These are phyloP conservation scores for Begonia fuchsioides DNA, from an alignment of 306 rosid species.

Conservation along the genomic window DNA sequence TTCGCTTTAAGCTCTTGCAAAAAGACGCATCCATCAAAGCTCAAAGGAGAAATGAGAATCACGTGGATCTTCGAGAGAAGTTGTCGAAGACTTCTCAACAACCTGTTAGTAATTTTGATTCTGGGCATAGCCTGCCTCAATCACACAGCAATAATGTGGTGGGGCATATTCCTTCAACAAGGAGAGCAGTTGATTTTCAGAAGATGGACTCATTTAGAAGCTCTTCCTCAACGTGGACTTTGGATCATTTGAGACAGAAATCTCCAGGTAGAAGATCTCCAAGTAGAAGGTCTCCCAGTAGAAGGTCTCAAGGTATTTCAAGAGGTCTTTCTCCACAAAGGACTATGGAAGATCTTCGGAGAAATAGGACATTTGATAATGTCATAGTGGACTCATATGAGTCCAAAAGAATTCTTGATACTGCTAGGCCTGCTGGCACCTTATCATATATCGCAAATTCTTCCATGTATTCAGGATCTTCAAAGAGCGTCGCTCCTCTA, in stretches of 20 bases:
- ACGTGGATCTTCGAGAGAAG: constrained; percentile 74
- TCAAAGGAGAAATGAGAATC: constrained; percentile 33
- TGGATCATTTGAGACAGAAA: constrained; percentile 47
- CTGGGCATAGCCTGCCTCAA: constrained; percentile 25
- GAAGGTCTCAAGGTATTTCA: constrained; percentile 27
- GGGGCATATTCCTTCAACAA: constrained; percentile 36
- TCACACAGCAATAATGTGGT: constrained; percentile 29
- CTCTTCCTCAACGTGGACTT: constrained; percentile 66
- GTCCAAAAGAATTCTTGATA: constrained; percentile 39
- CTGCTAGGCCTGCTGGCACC: constrained; percentile 37
- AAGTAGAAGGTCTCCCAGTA: constrained; percentile 1
- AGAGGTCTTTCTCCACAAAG: constrained; percentile 27
- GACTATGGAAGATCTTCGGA: constrained; percentile 20
- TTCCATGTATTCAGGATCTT: constrained; percentile 38
- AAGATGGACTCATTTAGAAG: constrained; percentile 48
- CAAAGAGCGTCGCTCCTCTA: constrained; percentile 39
- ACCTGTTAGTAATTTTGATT: constrained; percentile 9
- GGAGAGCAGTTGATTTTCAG: constrained; percentile 49
- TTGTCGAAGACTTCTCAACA: constrained; percentile 36
- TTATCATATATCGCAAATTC: constrained; percentile 35
- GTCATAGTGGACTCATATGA: constrained; percentile 36
- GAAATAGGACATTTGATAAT: constrained; percentile 43
- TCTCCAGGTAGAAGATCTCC: constrained; percentile 24
- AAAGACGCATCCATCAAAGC: constrained; percentile 41
- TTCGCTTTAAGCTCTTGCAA: constrained; percentile 65